phyloP scores from a whole-genome alignment of 2,329 filamentous ascomycete genomes.

The Cytospora schulzeri region DNA sequence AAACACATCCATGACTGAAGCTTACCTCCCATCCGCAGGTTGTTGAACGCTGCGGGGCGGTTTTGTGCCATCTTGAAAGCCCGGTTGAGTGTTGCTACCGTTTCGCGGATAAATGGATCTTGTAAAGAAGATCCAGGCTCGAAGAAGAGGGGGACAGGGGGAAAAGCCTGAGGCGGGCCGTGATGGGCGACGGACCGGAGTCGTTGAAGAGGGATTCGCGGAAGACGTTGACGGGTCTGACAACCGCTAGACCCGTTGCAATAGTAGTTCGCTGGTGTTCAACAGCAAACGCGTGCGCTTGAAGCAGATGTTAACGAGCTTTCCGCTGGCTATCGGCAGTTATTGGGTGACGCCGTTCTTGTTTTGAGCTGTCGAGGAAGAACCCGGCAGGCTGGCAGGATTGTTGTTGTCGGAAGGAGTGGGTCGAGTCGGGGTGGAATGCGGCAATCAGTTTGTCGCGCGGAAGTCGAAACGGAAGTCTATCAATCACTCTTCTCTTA shows the following conservation, averaged over 20 bases:
- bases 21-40: conserved; percentile 96
- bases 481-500: conserved; percentile 22
- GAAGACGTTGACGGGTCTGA: conserved; percentile 9
- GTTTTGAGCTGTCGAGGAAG: conserved; percentile 12
- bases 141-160: conserved; percentile 30
- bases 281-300: background rate
- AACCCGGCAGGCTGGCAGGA: conserved; percentile 15
- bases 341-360: conserved; percentile 9
- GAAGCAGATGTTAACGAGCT: background rate
- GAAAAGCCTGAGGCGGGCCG: conserved; percentile 35
- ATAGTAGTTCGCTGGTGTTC: conserved; percentile 8
- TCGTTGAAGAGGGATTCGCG: conserved; percentile 2
- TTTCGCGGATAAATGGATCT: conserved; percentile 24
- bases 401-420: conserved; percentile 16
- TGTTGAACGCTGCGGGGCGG: conserved; percentile 84
- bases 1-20: conserved; percentile 33
- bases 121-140: conserved; percentile 26
- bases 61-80: conserved; percentile 75
- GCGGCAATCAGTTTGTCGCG: conserved; percentile 23
- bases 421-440: conserved; percentile 18
- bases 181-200: conserved; percentile 36
- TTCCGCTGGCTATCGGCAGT: background rate
- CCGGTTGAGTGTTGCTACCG: conserved; percentile 33
- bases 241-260: conserved; percentile 16
- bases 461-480: conserved; percentile 9